Evolutionary conservation across 306 rosid genomes (phyloP), one percentile per base, ranked within the genome.

Genomic region (Begonia fuchsioides): DNA sequence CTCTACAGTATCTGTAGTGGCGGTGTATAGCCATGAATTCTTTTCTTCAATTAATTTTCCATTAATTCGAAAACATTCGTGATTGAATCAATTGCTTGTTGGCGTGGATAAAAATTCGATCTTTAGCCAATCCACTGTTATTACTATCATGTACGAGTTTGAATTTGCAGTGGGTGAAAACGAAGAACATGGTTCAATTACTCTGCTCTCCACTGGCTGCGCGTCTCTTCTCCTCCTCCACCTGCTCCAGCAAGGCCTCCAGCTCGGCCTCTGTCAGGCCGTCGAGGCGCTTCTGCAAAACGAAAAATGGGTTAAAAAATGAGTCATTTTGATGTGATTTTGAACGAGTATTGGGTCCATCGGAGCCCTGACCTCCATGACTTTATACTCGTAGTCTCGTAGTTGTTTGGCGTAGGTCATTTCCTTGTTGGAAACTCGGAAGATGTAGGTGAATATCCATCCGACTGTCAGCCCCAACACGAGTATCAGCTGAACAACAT

Each of bases 321-420:
- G 13, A 17, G 5, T 41, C 12, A 3, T 41, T n/a, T 41, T 6
- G 5, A 1, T 7, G 1, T 1, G 45, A 2, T 41, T 41, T n/a
- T 3, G 45, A 41, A 41, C 14, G 14, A 41, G 45, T 41, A 41
- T 10, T 1, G 44, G 11, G n/a, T n/a, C n/a, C n/a, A 40, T 10
- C 1, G 11, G 13, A 19, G 47, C 10, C 12, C 26, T 17, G 70
- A 90, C 97, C 98, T 90, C 76, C 92, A 90, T 90, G 69, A 90
- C 98, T 85, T 86, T 69, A 52, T 49, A 68, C 71, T 90, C 98
- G 13, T 90, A 90, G 72, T 85, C 92, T 38, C 92, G 95, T 56
- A 90, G 59, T 68, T 90, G 98, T 49, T 84, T 90, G 43, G 92
- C 95, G 61, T 90, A 85, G 43, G 98, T 90, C 98, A 90, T 90